phyloP scores from a whole-genome alignment of 2,329 filamentous ascomycete genomes.

The Fusarium keratoplasticum region DNA sequence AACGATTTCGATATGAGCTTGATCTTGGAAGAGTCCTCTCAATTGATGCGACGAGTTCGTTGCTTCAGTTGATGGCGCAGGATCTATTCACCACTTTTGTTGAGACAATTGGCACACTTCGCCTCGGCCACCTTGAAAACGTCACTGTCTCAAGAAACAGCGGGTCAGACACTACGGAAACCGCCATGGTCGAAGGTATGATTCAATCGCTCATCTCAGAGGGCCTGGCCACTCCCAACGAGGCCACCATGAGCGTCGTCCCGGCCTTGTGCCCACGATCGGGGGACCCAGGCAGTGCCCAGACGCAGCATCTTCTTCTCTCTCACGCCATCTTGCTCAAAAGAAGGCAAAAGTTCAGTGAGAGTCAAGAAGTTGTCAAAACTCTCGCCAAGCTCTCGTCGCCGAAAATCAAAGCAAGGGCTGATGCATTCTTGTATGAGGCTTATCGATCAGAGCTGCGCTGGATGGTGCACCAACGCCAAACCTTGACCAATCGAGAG shows the following conservation, averaged over 20 bases:
- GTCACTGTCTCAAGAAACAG: background rate
- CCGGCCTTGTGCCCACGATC: background rate
- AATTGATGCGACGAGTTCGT: background rate
- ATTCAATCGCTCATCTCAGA: background rate
- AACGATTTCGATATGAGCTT: background rate
- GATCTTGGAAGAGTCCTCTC: background rate
- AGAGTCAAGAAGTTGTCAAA: background rate
- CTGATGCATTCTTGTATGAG: background rate
- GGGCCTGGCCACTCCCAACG: background rate
- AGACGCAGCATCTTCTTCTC: background rate
- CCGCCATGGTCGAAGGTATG: background rate
- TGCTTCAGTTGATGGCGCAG: background rate
- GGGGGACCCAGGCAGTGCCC: background rate
- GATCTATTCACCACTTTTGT: background rate
- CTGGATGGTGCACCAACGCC: background rate
- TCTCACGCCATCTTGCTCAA: background rate
- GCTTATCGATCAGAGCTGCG: background rate
- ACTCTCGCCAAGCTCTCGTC: background rate
- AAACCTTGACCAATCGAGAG: background rate
- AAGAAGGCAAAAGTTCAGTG: background rate
- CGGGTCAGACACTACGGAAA: too few relatives aligned
- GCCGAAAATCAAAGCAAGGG: background rate
- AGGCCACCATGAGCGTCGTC: background rate
- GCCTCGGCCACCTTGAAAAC: background rate
- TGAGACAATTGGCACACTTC: background rate